Evolutionary conservation across 345 rosid genomes (phyloP).

Genomic region (Heritiera fomes): DNA sequence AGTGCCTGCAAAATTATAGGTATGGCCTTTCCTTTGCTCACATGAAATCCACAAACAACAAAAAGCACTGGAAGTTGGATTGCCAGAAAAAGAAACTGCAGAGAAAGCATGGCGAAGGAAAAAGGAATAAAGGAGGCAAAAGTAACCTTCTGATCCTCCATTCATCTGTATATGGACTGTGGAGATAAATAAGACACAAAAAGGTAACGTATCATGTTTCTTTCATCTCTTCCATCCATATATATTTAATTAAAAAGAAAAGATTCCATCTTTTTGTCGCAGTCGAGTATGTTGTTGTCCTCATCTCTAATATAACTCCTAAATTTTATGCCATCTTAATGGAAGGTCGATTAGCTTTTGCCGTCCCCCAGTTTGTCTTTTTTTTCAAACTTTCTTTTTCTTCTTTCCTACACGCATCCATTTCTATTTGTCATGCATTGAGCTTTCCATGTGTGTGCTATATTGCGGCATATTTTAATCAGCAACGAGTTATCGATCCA

Average conservation of each 20-base stretch:
- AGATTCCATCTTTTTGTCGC: constrained; percentile 58
- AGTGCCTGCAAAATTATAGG: constrained; percentile 12
- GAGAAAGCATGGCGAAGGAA: constrained; percentile 6
- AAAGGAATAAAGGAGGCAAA: constrained; percentile 9
- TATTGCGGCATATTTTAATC: constrained; percentile 5
- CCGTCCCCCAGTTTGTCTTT: constrained; percentile 27
- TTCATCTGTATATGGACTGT: not conserved
- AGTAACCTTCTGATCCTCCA: constrained; percentile 27
- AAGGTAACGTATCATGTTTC: constrained; percentile 19
- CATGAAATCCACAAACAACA: constrained; percentile 31
- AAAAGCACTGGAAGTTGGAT: constrained; percentile 21
- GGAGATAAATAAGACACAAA: constrained; percentile 18
- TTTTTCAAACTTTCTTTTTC: constrained; percentile 17
- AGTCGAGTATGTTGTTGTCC: constrained; percentile 37
- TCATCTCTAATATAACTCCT: constrained; percentile 25
- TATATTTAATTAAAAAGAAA: constrained; percentile 13
- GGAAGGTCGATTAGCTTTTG: constrained; percentile 31
- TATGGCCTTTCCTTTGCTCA: constrained; percentile 8
- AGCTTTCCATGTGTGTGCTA: constrained; percentile 22
- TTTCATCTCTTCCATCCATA: constrained; percentile 1
- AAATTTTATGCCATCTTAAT: not conserved
- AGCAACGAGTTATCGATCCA: constrained; percentile 1
- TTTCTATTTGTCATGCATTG: constrained; percentile 22
- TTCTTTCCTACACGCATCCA: constrained; percentile 19
- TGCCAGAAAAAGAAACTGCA: constrained; percentile 26